Evolutionary conservation across 2,329 filamentous ascomycete genomes (phyloP).

Genomic region (Pseudohalonectria lignicola): DNA sequence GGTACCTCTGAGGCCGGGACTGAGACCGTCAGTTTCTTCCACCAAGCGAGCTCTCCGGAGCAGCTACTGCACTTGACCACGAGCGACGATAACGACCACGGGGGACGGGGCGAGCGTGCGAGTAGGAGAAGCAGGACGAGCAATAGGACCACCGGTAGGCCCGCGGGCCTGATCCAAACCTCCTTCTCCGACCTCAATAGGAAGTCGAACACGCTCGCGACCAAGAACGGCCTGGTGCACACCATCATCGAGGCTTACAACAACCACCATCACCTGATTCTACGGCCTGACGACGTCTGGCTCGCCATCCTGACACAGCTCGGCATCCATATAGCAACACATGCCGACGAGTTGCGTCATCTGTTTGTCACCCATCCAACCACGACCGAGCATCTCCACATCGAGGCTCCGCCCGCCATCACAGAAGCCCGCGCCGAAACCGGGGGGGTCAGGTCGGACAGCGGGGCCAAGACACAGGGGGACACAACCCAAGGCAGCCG

Average conservation of each 20-base stretch:
- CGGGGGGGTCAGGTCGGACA: too few species aligned
- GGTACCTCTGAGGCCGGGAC: not conserved
- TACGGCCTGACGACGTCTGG: conserved; percentile 40
- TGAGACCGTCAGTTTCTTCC: too few species aligned
- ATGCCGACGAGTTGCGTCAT: conserved; percentile 29
- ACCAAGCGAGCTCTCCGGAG: conserved; percentile 6
- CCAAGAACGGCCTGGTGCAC: conserved; percentile 17
- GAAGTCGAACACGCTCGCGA: not conserved
- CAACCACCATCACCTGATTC: conserved; percentile 26
- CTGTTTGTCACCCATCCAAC: conserved; percentile 29
- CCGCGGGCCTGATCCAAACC: not conserved
- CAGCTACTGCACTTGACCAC: conserved; percentile 8
- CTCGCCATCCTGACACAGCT: conserved; percentile 33
- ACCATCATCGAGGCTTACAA: conserved; percentile 24
- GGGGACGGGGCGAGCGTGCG: too few species aligned
- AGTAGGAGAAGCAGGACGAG: too few species aligned
- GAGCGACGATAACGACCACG: conserved; percentile 9
- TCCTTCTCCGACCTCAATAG: not conserved
- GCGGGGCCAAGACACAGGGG: too few species aligned
- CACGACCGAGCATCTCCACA: conserved; percentile 11
- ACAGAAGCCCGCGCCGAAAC: not conserved
- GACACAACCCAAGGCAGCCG: too few species aligned
- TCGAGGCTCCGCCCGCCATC: conserved; percentile 9
- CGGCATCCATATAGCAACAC: conserved; percentile 27
- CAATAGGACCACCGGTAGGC: not conserved